Evolutionary conservation across 371 early-diverging fungal genomes (phyloP).

Genomic region (Rhizopus microsporus): DNA sequence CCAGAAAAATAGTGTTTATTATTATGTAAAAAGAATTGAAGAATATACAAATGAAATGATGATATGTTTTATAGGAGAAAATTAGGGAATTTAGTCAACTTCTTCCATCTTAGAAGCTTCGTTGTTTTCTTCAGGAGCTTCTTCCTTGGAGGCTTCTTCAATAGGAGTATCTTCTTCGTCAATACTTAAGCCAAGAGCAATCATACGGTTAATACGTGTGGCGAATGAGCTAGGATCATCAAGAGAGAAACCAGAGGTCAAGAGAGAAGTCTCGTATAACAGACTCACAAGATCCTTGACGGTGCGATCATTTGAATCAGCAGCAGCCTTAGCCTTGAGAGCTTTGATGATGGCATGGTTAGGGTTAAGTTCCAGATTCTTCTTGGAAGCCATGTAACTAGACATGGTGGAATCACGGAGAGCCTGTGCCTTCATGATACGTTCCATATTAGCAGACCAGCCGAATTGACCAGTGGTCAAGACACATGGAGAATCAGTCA

Average conservation of each 20-base stretch:
- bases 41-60: too few relatives aligned
- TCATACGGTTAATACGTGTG: slow-evolving; percentile 97
- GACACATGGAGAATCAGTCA: slow-evolving; percentile 95
- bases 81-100: slow-evolving; percentile 74
- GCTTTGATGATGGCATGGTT: slow-evolving; percentile 91
- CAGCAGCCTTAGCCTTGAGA: slow-evolving; percentile 83
- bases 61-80: too few relatives aligned
- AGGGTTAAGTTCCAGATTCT: slow-evolving; percentile 98
- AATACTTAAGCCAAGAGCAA: slow-evolving; percentile 94
- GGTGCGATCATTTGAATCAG: slow-evolving; percentile 96
- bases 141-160: slow-evolving; percentile 57
- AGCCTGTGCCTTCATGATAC: slow-evolving; percentile 99
- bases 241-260: slow-evolving; percentile 96
- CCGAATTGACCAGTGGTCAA: slow-evolving; percentile 98
- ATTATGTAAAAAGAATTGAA: neutral
- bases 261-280: slow-evolving; percentile 92
- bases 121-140: slow-evolving; percentile 58
- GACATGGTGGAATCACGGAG: slow-evolving; percentile 96
- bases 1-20: neutral
- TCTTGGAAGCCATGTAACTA: slow-evolving; percentile 97
- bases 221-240: slow-evolving; percentile 95
- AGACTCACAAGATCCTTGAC: slow-evolving; percentile 94
- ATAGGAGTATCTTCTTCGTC: slow-evolving; percentile 73
- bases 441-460: slow-evolving; percentile 99
- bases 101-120: slow-evolving; percentile 97